phyloP scores from a whole-genome alignment of 2,329 filamentous ascomycete species.

The Didymella pinodella region DNA sequence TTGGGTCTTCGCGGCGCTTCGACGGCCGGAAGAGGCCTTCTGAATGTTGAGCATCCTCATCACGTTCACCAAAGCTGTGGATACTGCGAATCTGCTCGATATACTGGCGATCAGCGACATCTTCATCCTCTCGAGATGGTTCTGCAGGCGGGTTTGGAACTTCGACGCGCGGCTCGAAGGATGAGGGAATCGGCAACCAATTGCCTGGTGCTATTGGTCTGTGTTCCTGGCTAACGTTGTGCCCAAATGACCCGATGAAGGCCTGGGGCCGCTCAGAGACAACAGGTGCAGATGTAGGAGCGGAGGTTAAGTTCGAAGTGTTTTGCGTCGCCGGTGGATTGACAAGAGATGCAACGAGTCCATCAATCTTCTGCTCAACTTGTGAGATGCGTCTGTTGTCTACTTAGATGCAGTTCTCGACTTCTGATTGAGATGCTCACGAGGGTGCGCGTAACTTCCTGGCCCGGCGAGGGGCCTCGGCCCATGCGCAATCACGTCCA shows the following conservation, averaged over 20 bases:
- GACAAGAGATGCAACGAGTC: constrained; percentile 43
- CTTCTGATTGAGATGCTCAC: constrained; percentile 29
- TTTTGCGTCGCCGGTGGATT: constrained; percentile 20
- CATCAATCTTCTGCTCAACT: constrained; percentile 49
- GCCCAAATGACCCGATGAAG: not conserved
- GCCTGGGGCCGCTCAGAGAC: not conserved
- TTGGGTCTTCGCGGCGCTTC: constrained; percentile 30
- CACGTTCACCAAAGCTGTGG: constrained; percentile 34
- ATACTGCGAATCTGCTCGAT: constrained; percentile 38
- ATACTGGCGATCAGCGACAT: constrained; percentile 34
- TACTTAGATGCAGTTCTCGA: not conserved
- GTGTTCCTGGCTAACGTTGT: constrained; percentile 6
- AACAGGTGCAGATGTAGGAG: not conserved
- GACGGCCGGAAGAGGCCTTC: constrained; percentile 28
- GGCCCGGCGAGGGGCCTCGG: constrained; percentile 39
- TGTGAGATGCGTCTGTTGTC: constrained; percentile 43
- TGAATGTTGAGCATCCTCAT: constrained; percentile 22
- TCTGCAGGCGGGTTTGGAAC: constrained; percentile 6
- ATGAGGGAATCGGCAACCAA: constrained; percentile 39
- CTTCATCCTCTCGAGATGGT: constrained; percentile 12
- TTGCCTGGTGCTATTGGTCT: constrained; percentile 32
- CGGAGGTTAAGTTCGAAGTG: not conserved
- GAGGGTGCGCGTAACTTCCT: constrained; percentile 43
- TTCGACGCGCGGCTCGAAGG: constrained; percentile 32
- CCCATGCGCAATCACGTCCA: constrained; percentile 44